A percentile compares a stretch with the other conserved stretches of the same genome.
Conservation (phyloP, 2,329 filamentous ascomycete genomes). For the Fusarium beomiforme region DNA sequence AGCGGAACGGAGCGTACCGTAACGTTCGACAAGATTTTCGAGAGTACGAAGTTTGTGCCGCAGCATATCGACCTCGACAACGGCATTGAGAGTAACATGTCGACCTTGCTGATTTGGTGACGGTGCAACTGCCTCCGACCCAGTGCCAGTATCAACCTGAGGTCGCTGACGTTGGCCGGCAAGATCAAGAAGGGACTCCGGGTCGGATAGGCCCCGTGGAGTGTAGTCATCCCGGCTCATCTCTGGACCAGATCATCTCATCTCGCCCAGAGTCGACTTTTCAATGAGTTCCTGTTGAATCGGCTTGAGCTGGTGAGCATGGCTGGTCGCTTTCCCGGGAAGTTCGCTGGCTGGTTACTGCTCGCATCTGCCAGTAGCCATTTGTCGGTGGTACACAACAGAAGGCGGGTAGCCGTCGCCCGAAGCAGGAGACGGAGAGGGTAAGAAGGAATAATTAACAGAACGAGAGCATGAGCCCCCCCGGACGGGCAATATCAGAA, state of each 20-base stretch:
- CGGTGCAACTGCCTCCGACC: slow-evolving; percentile 60
- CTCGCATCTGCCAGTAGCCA: slow-evolving; percentile 38
- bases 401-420: slow-evolving; percentile 37
- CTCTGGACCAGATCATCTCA: slow-evolving; percentile 45
- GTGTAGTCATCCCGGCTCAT: slow-evolving; percentile 46
- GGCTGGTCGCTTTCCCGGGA: slow-evolving; percentile 32
- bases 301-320: slow-evolving; percentile 40
- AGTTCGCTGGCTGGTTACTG: slow-evolving; percentile 35
- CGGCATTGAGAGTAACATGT: slow-evolving; percentile 58
- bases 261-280: slow-evolving; percentile 41
- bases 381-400: slow-evolving; percentile 38
- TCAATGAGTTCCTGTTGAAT: slow-evolving; percentile 40
- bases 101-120: slow-evolving; percentile 59
- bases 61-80: slow-evolving; percentile 64
- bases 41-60: slow-evolving; percentile 64
- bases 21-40: slow-evolving; percentile 58
- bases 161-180: slow-evolving; percentile 53
- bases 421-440: slow-evolving; percentile 28
- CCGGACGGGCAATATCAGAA: slow-evolving; percentile 39
- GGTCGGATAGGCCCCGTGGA: slow-evolving; percentile 46
- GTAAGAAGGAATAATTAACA: slow-evolving; percentile 30
- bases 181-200: slow-evolving; percentile 46
- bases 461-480: slow-evolving; percentile 27
- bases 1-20: slow-evolving; percentile 53
- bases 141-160: slow-evolving; percentile 62